Percentiles rank a stretch among this genome's conserved stretches.
phyloP scores from a whole-genome alignment of 805 yeast genomes.

The Lipomyces starkeyi region DNA sequence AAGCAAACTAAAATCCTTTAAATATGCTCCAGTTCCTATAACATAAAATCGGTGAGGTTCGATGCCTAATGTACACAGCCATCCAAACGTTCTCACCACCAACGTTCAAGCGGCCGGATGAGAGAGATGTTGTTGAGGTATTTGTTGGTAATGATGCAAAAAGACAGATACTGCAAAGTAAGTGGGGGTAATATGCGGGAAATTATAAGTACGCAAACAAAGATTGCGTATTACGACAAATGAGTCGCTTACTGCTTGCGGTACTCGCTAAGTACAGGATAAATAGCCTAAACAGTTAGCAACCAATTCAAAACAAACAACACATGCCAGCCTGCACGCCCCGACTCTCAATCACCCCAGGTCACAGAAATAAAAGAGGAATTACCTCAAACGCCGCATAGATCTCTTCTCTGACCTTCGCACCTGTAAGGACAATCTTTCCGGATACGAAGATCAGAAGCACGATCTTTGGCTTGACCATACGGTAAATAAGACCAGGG shows the following conservation, averaged over 20 bases:
- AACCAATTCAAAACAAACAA: neutral
- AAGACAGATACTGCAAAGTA: neutral
- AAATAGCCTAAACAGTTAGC: slow-evolving; percentile 63
- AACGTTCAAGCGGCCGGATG: neutral
- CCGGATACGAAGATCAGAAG: slow-evolving; percentile 95
- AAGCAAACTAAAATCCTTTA: neutral
- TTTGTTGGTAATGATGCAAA: neutral
- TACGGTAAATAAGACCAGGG: slow-evolving; percentile 97
- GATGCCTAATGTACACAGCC: slow-evolving; percentile 2
- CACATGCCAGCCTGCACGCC: neutral
- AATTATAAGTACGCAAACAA: neutral
- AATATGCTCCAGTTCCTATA: slow-evolving; percentile 3
- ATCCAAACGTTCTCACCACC: neutral
- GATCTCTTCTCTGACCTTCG: slow-evolving; percentile 97
- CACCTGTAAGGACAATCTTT: slow-evolving; percentile 97
- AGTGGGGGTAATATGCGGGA: neutral
- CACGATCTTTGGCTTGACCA: slow-evolving; percentile 99
- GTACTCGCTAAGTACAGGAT: slow-evolving; percentile 97
- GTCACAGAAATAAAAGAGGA: neutral
- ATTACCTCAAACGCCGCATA: slow-evolving; percentile 87
- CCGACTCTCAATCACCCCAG: slow-evolving; percentile 1
- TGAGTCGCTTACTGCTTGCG: slow-evolving; percentile 63
- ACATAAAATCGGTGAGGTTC: neutral
- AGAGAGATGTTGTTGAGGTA: neutral
- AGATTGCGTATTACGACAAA: too few relatives aligned